These are phyloP conservation scores for Xeromyces bisporus DNA, from an alignment of 495 filamentous ascomycete genomes.

Conservation along the genomic window DNA sequence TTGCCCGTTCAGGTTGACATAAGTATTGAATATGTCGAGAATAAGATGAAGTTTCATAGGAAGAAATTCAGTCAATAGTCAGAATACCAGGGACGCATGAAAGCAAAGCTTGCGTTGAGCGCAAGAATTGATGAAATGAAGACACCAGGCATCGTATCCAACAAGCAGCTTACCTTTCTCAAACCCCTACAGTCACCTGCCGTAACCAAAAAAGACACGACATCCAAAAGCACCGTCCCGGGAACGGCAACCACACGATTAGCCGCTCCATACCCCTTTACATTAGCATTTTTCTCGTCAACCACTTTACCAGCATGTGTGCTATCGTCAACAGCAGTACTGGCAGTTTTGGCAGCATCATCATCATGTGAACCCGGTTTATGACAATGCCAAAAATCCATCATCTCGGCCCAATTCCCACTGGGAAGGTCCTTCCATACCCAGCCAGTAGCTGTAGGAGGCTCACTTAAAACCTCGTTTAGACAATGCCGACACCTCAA, in stretches of 20 bases:
- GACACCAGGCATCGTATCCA: no score
- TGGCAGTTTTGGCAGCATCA: constrained; percentile 2
- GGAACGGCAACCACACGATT: constrained; percentile 45
- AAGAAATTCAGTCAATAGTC: constrained; percentile 2
- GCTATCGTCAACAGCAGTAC: constrained; percentile 1
- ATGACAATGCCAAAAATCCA: constrained; percentile 99
- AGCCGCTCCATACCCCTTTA: constrained; percentile 60
- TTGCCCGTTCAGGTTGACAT: constrained; percentile 36
- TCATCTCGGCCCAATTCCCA: constrained; percentile 99
- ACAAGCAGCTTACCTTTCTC: constrained; percentile 50
- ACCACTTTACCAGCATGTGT: background rate
- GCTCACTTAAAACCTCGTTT: constrained; percentile 11
- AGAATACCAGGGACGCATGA: no score
- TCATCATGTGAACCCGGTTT: constrained; percentile 47
- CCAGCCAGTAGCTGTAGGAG: constrained; percentile 6
- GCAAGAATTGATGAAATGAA: no score
- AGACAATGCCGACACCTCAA: constrained; percentile 50
- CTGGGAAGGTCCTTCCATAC: constrained; percentile 92
- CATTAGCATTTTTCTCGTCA: constrained; percentile 26
- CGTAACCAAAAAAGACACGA: constrained; percentile 54
- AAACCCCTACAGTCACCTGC: constrained; percentile 43
- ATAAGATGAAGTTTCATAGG: background rate
- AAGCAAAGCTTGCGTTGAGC: no score
- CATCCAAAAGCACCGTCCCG: constrained; percentile 60
- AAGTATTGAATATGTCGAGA: background rate